Evolutionary conservation across 2,329 filamentous ascomycete genomes (phyloP).

Genomic region (Ambrosiella beaveri): DNA sequence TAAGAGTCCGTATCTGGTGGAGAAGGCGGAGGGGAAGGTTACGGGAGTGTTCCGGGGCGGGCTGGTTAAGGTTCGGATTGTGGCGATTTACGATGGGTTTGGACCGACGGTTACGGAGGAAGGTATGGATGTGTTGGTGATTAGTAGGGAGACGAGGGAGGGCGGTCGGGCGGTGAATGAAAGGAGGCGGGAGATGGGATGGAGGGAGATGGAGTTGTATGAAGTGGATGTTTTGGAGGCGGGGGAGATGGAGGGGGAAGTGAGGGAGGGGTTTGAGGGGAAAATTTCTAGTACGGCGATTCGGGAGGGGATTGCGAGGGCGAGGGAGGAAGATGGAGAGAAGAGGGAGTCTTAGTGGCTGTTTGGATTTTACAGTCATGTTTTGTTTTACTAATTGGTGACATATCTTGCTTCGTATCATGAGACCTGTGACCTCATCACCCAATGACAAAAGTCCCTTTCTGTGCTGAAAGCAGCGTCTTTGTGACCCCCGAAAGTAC

Average conservation of each 20-base stretch:
- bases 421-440: too few species aligned
- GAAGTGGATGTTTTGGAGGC: constrained; percentile 76
- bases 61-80: constrained; percentile 53
- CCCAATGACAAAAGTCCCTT: too few species aligned
- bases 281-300: constrained; percentile 93
- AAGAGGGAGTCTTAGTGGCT: not conserved
- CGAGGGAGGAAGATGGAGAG: not conserved
- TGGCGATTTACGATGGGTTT: constrained; percentile 73
- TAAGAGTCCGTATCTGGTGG: not conserved
- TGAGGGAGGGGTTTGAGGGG: constrained; percentile 47
- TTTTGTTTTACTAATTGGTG: not conserved
- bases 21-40: constrained; percentile 12
- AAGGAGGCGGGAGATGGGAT: constrained; percentile 59
- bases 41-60: constrained; percentile 39
- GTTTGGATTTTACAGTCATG: not conserved
- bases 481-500: too few species aligned
- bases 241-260: constrained; percentile 29
- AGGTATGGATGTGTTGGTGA: constrained; percentile 60
- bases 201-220: constrained; percentile 59
- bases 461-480: too few species aligned
- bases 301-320: constrained; percentile 25
- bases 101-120: constrained; percentile 79
- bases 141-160: constrained; percentile 72
- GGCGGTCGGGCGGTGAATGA: constrained; percentile 77
- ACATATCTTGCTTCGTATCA: too few species aligned